phyloP scores from a whole-genome alignment of 2,329 filamentous ascomycete species.

The Ramichloridium luteum region DNA sequence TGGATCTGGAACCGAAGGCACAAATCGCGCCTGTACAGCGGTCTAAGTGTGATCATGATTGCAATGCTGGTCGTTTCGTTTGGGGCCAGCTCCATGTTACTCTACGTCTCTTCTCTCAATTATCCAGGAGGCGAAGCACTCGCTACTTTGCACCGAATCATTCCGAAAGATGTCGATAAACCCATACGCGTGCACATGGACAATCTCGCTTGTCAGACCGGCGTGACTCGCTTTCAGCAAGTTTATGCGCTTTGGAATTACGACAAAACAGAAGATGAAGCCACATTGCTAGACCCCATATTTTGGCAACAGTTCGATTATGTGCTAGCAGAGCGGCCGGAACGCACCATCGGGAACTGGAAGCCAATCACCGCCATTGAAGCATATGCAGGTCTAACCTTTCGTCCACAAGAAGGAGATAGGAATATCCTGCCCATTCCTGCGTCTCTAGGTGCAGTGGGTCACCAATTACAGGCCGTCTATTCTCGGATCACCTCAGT shows the following conservation, averaged over 20 bases:
- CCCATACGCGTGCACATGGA: conserved; percentile 39
- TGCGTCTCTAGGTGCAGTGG: conserved; percentile 6
- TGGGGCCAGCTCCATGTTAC: conserved; percentile 50
- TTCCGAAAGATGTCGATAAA: conserved; percentile 6
- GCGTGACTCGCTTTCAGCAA: conserved; percentile 48
- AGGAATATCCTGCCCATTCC: conserved; percentile 15
- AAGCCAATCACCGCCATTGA: conserved; percentile 37
- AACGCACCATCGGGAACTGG: conserved; percentile 40
- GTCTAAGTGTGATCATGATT: conserved; percentile 44
- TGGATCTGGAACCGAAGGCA: conserved; percentile 48
- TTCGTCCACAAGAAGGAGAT: conserved; percentile 29
- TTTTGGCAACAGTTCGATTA: conserved; percentile 52
- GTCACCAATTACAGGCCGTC: conserved; percentile 5
- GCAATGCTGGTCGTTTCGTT: conserved; percentile 50
- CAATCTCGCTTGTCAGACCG: conserved; percentile 52
- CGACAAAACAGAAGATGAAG: conserved; percentile 46
- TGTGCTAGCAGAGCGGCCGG: conserved; percentile 41
- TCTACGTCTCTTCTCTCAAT: conserved; percentile 74
- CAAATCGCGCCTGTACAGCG: conserved; percentile 46
- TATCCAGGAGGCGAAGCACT: conserved; percentile 86
- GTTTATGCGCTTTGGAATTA: conserved; percentile 38
- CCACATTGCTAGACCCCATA: conserved; percentile 32
- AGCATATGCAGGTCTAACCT: conserved; percentile 38
- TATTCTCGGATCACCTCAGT: conserved; percentile 11
- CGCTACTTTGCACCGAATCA: conserved; percentile 26